Conservation (phyloP, 495 filamentous ascomycete genomes). For the Penicillium maclennaniae region DNA sequence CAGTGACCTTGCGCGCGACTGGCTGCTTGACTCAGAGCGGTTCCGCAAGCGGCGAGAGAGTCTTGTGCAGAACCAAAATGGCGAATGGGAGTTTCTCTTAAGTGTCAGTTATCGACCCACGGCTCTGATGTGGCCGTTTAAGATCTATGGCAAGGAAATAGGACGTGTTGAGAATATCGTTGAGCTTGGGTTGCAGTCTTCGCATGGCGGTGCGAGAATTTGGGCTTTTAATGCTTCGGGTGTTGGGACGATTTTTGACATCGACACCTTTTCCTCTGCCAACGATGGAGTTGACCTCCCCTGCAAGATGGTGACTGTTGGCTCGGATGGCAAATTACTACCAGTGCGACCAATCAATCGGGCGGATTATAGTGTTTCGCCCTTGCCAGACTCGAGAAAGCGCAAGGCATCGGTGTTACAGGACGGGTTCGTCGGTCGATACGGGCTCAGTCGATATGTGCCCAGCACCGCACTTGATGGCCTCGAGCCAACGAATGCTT, state of each 20-base stretch:
- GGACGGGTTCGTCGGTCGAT: slow-evolving; percentile 25
- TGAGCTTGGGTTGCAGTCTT: slow-evolving; percentile 37
- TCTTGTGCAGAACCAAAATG: slow-evolving; percentile 35
- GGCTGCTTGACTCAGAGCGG: slow-evolving; percentile 30
- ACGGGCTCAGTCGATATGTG: slow-evolving; percentile 19
- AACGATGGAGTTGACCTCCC: slow-evolving; percentile 13
- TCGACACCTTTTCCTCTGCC: slow-evolving; percentile 32
- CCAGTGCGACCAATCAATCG: slow-evolving; percentile 18
- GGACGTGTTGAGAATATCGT: slow-evolving; percentile 34
- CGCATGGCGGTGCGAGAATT: slow-evolving; percentile 33
- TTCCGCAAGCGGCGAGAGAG: slow-evolving; percentile 29
- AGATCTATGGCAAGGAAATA: slow-evolving; percentile 43
- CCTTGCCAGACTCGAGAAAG: slow-evolving; percentile 21
- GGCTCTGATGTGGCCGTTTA: slow-evolving; percentile 40
- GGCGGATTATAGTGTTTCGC: background rate
- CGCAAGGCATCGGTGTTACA: slow-evolving; percentile 24
- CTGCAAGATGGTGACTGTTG: slow-evolving; percentile 24
- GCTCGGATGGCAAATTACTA: slow-evolving; percentile 28
- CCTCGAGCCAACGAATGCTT: slow-evolving; percentile 7
- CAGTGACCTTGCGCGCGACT: slow-evolving; percentile 32
- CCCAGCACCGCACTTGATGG: slow-evolving; percentile 6
- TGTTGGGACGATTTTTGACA: slow-evolving; percentile 31
- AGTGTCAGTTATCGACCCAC: slow-evolving; percentile 34
- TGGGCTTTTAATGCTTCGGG: slow-evolving; percentile 39
- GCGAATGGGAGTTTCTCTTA: slow-evolving; percentile 40